phyloP scores from a whole-genome alignment of 768 basidiomycete species.

The Mycena vulgaris region DNA sequence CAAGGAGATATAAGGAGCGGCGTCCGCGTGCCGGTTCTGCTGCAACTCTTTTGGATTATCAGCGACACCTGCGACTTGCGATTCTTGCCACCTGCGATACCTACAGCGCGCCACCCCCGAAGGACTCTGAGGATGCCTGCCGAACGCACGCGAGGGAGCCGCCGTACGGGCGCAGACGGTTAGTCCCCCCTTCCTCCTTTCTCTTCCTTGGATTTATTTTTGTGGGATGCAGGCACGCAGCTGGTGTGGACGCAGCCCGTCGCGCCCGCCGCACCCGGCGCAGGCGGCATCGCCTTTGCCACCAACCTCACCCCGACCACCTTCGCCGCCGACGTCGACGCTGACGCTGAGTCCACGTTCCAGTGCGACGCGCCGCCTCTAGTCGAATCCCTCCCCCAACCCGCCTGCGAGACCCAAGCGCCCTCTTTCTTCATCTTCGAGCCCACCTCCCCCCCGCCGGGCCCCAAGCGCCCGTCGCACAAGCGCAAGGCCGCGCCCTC shows the following conservation, averaged over 20 bases:
- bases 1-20: no score
- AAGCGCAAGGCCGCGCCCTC: constrained; percentile 37
- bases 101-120: neutral
- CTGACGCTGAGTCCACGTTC: neutral
- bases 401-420: constrained; percentile 33
- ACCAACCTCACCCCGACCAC: constrained; percentile 66
- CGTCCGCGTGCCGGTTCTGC: no score
- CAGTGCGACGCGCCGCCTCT: neutral
- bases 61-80: neutral
- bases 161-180: constrained; percentile 35
- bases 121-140: constrained; percentile 28
- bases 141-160: constrained; percentile 34
- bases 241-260: constrained; percentile 57
- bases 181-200: neutral
- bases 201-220: neutral
- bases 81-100: neutral
- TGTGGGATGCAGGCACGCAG: constrained; percentile 44
- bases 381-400: no score
- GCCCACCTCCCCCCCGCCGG: neutral
- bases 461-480: constrained; percentile 31
- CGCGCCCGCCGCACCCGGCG: constrained; percentile 45
- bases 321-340: constrained; percentile 45
- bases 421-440: constrained; percentile 2
- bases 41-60: no score
- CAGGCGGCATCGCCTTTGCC: constrained; percentile 60